phyloP scores from a whole-genome alignment of 441 rosid genomes.

The Gossypium davidsonii region DNA sequence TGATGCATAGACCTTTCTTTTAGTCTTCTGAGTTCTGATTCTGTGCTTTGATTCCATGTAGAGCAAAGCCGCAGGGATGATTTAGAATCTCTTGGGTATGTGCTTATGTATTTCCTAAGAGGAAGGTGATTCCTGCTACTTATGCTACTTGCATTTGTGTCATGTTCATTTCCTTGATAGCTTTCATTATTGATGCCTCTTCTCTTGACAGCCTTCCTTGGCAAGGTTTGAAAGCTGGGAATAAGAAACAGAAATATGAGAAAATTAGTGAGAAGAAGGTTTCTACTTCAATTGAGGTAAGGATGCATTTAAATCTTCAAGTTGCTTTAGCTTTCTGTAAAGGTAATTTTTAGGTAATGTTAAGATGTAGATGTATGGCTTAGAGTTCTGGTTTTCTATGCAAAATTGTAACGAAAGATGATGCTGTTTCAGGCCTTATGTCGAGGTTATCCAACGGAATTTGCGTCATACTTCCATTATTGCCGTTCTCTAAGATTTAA shows the following conservation, averaged over 20 bases:
- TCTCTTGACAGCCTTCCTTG: constrained; percentile 77
- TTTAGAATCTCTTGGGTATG: constrained; percentile 95
- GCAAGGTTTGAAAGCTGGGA: constrained; percentile 99
- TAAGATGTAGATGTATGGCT: constrained; percentile 25
- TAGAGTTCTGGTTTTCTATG: not conserved
- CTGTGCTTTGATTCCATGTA: constrained; percentile 11
- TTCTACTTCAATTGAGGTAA: constrained; percentile 91
- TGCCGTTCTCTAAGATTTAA: constrained; percentile 89
- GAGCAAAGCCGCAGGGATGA: constrained; percentile 99
- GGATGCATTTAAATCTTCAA: constrained; percentile 1
- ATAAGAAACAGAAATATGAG: constrained; percentile 95
- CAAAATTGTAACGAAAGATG: constrained; percentile 51
- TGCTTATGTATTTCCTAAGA: constrained; percentile 85
- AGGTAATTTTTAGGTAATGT: constrained; percentile 56
- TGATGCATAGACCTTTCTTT: not conserved
- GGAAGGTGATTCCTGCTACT: constrained; percentile 60
- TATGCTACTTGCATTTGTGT: constrained; percentile 10
- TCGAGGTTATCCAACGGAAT: constrained; percentile 93
- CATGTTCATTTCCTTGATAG: constrained; percentile 9
- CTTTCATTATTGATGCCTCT: constrained; percentile 16
- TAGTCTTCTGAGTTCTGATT: not conserved
- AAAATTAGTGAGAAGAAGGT: constrained; percentile 97
- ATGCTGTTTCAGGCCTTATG: constrained; percentile 60
- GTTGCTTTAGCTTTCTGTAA: constrained; percentile 25
- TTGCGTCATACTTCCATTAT: constrained; percentile 93